Evolutionary conservation across 106 monocot species (phyloP).

Genomic region (Triglochin maritima): DNA sequence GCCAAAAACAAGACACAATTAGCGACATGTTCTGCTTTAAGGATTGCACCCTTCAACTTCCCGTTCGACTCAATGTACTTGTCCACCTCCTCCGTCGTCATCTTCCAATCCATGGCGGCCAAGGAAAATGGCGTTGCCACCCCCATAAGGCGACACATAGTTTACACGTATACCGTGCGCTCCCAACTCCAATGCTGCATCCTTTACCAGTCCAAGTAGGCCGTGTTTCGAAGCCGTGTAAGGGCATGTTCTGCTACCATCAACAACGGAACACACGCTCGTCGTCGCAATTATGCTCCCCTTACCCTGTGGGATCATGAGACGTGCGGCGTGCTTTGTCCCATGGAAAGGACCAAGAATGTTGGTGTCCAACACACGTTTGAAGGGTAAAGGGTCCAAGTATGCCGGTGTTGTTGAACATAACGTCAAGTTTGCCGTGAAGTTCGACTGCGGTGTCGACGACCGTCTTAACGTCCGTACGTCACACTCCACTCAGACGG

Average conservation of each 20-base stretch:
- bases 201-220: slow-evolving; percentile 13
- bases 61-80: not conserved
- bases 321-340: slow-evolving; percentile 59
- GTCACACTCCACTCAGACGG: slow-evolving; percentile 11
- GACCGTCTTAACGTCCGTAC: not conserved
- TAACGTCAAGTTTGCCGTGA: slow-evolving; percentile 16
- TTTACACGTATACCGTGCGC: slow-evolving; percentile 13
- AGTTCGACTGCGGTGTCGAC: slow-evolving; percentile 1
- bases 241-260: not conserved
- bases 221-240: slow-evolving; percentile 14
- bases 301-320: slow-evolving; percentile 34
- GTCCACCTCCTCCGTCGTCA: slow-evolving; percentile 6
- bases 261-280: slow-evolving; percentile 2
- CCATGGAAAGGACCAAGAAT: slow-evolving; percentile 47
- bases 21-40: slow-evolving; percentile 24
- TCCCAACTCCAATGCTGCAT: slow-evolving; percentile 15
- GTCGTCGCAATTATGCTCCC: slow-evolving; percentile 2
- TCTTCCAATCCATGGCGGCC: not conserved
- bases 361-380: slow-evolving; percentile 39
- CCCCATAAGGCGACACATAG: slow-evolving; percentile 13
- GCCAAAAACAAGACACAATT: slow-evolving; percentile 20
- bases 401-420: slow-evolving; percentile 25
- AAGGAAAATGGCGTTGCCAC: slow-evolving; percentile 13
- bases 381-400: slow-evolving; percentile 16
- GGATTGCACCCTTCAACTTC: slow-evolving; percentile 7